Conservation (phyloP, 225 moss, liverwort and hornwort species). For the Polytrichum commune region DNA sequence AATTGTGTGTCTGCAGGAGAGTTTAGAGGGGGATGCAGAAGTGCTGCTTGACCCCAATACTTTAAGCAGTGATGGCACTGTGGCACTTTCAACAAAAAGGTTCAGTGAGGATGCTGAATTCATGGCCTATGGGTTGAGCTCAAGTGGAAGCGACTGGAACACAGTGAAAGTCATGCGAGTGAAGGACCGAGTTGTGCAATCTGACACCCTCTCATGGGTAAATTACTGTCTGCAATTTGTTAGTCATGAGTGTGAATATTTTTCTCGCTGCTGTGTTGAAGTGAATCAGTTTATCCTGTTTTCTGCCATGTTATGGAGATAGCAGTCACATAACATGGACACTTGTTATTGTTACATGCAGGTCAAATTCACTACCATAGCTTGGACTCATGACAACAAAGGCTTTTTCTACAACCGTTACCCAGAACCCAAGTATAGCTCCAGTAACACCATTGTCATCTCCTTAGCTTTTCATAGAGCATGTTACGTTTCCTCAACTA, state of each 20-base stretch:
- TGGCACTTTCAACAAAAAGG: constrained; percentile 56
- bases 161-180: constrained; percentile 73
- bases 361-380: constrained; percentile 82
- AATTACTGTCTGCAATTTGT: neutral
- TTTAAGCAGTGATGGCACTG: constrained; percentile 82
- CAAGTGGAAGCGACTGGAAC: constrained; percentile 92
- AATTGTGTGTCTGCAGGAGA: constrained; percentile 17
- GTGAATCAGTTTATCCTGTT: too few species aligned
- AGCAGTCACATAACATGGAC: neutral
- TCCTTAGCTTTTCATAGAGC: neutral
- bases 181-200: constrained; percentile 51
- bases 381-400: constrained; percentile 83
- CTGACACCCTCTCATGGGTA: constrained; percentile 83
- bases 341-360: constrained; percentile 20
- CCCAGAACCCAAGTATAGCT: constrained; percentile 75
- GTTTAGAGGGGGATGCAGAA: constrained; percentile 50
- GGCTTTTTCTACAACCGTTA: constrained; percentile 92
- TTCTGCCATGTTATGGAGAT: too few species aligned
- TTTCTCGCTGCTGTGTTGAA: neutral
- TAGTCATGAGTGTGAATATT: neutral
- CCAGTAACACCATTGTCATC: neutral
- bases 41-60: constrained; percentile 85
- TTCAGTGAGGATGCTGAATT: constrained; percentile 64
- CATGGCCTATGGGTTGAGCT: constrained; percentile 76
- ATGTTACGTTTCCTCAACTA: too few species aligned